Evolutionary conservation across 495 filamentous ascomycete genomes (phyloP).

Genomic region (Staphylotrichum tortipilum): DNA sequence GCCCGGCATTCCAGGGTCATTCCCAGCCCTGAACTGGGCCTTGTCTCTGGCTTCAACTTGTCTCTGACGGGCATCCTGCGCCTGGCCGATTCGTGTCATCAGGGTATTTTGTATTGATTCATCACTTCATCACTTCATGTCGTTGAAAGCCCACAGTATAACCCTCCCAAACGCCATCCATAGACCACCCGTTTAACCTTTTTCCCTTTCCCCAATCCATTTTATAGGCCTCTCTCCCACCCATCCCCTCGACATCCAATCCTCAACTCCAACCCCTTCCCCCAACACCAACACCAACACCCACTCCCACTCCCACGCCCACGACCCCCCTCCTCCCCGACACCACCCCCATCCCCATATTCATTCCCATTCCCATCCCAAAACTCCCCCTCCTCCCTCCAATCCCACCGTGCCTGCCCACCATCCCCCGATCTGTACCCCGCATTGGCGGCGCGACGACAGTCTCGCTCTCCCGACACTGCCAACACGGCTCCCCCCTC

Average conservation of each 20-base stretch:
- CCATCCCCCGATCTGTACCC: not conserved
- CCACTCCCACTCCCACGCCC: not conserved
- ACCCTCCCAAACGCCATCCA: not conserved
- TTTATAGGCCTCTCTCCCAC: not conserved
- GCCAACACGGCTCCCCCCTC: slow-evolving; percentile 32
- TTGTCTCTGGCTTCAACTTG: too few species aligned
- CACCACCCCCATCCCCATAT: not conserved
- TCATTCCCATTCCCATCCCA: not conserved
- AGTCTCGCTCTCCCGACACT: slow-evolving; percentile 26
- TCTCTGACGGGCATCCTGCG: too few species aligned
- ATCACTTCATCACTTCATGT: not conserved
- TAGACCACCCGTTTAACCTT: not conserved
- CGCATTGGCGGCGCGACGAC: too few species aligned
- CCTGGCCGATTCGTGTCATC: too few species aligned
- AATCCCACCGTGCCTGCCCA: not conserved
- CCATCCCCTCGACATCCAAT: not conserved
- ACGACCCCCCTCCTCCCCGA: not conserved
- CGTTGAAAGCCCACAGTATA: not conserved
- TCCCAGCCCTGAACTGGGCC: too few species aligned
- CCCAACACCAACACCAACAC: not conserved
- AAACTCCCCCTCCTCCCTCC: not conserved
- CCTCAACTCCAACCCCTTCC: not conserved
- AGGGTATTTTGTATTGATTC: not conserved
- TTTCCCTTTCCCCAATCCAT: not conserved
- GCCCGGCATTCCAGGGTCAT: too few species aligned